Evolutionary conservation across 163 green algal genomes (phyloP), one percentile per base, ranked within the genome.

Genomic region (Botryococcus braunii): DNA sequence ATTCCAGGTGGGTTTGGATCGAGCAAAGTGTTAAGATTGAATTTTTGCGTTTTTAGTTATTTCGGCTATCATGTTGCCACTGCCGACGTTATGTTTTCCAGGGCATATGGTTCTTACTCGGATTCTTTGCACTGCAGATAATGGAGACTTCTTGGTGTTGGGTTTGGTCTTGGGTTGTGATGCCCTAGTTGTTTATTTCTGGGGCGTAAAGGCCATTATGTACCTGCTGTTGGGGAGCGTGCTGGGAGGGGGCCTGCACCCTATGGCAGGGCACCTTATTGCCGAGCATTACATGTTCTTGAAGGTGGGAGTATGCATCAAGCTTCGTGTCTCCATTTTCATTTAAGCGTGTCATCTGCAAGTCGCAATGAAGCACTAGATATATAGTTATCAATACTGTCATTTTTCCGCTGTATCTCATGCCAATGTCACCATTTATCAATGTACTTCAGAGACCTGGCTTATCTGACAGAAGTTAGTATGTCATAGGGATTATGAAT

Each of bases 281-380:
- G 73, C 83, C 5, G 86, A 92, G 79, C 86, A 92, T 77, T 92
- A 92, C 79, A 81, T 79, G 60, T 89, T 92, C 59, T 48, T 77
- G 11, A 77, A 74, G 71, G 73, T 73, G 1, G n/a, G 62, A 31
- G 17, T n/a, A n/a, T n/a, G n/a, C n/a, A n/a, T 29, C 9, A 29
- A 31, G 1, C 48, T 6, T 41, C 11, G 25, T 40, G 23, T 37
- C 32, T 29, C 11, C 58, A 49, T 4, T 4, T 32, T 48, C 6
- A 3, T 65, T 5, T 21, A 55, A 55, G 46, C 17, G 46, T n/a
- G n/a, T n/a, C n/a, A n/a, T n/a, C n/a, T n/a, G n/a, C n/a, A n/a
- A n/a, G n/a, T n/a, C n/a, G n/a, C n/a, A n/a, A n/a, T n/a, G n/a
- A n/a, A n/a, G n/a, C n/a, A n/a, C n/a, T n/a, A n/a, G n/a, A n/a